Evolutionary conservation across 2,329 filamentous ascomycete genomes (phyloP).

Genomic region (Geoglossum cookeanum): DNA sequence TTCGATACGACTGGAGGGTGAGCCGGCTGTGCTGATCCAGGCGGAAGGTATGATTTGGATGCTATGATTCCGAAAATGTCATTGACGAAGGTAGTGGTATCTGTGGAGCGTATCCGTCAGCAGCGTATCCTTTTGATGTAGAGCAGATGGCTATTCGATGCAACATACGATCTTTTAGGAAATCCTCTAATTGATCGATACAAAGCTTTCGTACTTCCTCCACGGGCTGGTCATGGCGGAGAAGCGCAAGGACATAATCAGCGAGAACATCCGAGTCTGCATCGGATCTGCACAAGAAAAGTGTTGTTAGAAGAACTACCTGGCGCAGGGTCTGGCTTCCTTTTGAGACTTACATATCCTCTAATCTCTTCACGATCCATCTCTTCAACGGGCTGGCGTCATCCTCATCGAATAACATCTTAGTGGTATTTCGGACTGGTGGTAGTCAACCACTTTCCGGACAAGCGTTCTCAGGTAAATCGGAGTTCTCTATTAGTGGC

Average conservation of each 20-base stretch:
- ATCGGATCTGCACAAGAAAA: slow-evolving; percentile 38
- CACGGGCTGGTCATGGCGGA: slow-evolving; percentile 48
- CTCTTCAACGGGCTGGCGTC: slow-evolving; percentile 43
- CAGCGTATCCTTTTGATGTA: not conserved
- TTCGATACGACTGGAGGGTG: slow-evolving; percentile 3
- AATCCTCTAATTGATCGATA: slow-evolving; percentile 54
- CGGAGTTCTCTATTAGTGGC: not conserved
- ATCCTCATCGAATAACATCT: slow-evolving; percentile 26
- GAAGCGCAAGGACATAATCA: slow-evolving; percentile 64
- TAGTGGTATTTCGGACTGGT: not conserved
- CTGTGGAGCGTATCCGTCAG: slow-evolving; percentile 17
- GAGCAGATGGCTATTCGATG: not conserved
- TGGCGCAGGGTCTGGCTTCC: not conserved
- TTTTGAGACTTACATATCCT: slow-evolving; percentile 42
- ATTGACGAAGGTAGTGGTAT: slow-evolving; percentile 43
- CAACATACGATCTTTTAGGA: slow-evolving; percentile 43
- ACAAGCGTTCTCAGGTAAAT: not conserved
- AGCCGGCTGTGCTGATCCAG: slow-evolving; percentile 3
- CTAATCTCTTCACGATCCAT: slow-evolving; percentile 61
- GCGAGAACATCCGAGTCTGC: slow-evolving; percentile 66
- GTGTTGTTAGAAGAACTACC: not conserved
- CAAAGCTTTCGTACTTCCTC: slow-evolving; percentile 48
- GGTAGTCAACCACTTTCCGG: not conserved
- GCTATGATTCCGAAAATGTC: slow-evolving; percentile 50
- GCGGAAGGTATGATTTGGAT: slow-evolving; percentile 23